A percentile compares a stretch with the other conserved stretches of the same genome.
These are phyloP conservation scores for Vitis cinerea DNA, from an alignment of 164 flowering plant species.

Conservation along the genomic window DNA sequence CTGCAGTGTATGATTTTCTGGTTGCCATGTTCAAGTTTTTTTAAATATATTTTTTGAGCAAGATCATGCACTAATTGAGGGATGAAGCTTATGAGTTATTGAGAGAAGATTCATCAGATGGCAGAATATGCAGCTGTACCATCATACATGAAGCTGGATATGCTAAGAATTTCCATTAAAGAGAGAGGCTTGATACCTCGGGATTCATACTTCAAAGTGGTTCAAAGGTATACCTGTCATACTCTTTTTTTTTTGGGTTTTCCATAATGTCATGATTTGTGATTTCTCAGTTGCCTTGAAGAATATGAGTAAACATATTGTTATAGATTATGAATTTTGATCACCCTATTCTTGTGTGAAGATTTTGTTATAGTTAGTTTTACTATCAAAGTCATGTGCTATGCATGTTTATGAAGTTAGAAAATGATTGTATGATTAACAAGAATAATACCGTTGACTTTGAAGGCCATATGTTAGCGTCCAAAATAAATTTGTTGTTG, in stretches of 20 bases:
- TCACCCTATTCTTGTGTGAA: no score
- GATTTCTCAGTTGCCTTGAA: not conserved
- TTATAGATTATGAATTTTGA: not conserved
- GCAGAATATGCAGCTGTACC: conserved; percentile 36
- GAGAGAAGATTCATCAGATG: conserved; percentile 22
- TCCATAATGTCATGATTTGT: not conserved
- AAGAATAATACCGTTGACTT: no score
- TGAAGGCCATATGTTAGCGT: no score
- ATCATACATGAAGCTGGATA: conserved; percentile 28
- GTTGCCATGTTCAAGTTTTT: not conserved
- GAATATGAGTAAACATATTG: not conserved
- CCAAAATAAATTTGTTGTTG: no score
- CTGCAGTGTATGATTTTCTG: not conserved
- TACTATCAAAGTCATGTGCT: no score
- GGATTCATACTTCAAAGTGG: conserved; percentile 15
- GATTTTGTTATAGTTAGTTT: not conserved
- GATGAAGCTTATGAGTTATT: no score
- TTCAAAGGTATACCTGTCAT: conserved; percentile 27
- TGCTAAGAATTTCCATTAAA: conserved; percentile 19
- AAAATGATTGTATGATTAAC: no score
- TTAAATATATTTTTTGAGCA: conserved; percentile 5
- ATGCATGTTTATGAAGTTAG: no score
- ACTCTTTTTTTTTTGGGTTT: not conserved
- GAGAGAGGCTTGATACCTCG: conserved; percentile 15
- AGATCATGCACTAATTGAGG: conserved; percentile 9